A percentile compares a stretch with the other conserved stretches of the same genome.
Conservation (phyloP, 1,284 basidiomycete species). For the Cystobasidiaceae sp. region DNA sequence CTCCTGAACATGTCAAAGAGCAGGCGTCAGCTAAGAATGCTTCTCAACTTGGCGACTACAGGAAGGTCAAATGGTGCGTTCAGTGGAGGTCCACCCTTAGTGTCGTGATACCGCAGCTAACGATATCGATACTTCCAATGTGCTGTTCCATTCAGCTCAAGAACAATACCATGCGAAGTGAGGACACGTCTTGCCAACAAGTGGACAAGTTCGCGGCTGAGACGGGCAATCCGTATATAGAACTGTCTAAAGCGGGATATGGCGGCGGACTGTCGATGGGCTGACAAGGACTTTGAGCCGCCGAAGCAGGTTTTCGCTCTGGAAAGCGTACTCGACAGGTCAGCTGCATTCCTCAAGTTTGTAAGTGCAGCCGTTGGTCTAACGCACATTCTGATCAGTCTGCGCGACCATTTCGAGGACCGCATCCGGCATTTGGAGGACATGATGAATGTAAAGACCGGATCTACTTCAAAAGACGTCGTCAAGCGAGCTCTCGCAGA, state of each 20-base stretch:
- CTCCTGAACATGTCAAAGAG: neutral
- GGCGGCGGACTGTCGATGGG: slow-evolving; percentile 19
- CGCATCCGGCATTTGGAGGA: slow-evolving; percentile 10
- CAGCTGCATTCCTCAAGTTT: neutral
- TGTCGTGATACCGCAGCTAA: neutral
- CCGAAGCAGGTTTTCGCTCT: slow-evolving; percentile 19
- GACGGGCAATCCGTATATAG: too few species aligned
- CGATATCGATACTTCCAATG: neutral
- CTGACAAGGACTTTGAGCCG: slow-evolving; percentile 18
- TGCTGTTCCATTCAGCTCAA: neutral
- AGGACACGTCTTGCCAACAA: too few species aligned
- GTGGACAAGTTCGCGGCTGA: too few species aligned
- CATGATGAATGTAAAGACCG: slow-evolving; percentile 5
- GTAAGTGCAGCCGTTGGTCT: too few species aligned
- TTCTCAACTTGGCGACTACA: neutral
- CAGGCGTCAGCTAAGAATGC: neutral
- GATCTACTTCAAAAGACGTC: neutral
- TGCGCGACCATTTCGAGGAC: slow-evolving; percentile 16
- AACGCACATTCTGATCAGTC: neutral
- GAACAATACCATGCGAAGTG: slow-evolving; percentile 12
- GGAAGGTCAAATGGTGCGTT: neutral
- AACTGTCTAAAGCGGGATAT: slow-evolving; percentile 19
- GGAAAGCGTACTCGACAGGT: slow-evolving; percentile 14
- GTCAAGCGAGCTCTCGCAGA: slow-evolving; percentile 13
- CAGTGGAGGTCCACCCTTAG: neutral